Conservation (phyloP, 495 filamentous ascomycete species). For the Lasiosphaeria hispida region DNA sequence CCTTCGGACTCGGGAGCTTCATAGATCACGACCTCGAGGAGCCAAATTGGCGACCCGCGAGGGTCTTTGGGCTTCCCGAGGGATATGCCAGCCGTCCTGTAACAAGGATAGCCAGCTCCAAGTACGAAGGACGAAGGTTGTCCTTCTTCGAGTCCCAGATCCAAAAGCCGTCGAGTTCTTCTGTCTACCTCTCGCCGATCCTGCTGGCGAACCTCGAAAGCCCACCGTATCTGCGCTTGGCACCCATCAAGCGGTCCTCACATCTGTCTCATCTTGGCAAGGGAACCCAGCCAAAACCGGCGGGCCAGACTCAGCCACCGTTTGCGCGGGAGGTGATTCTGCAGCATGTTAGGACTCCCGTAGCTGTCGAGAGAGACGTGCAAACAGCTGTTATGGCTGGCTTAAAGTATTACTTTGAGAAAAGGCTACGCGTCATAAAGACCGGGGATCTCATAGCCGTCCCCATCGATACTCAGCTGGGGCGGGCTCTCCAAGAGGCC, state of each 20-base stretch:
- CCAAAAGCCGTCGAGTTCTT: conserved; percentile 50
- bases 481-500: conserved; percentile 67
- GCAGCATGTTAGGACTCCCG: conserved; percentile 83
- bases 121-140: conserved; percentile 46
- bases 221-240: conserved; percentile 70
- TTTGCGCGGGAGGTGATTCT: conserved; percentile 87
- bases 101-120: conserved; percentile 51
- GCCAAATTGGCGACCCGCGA: conserved; percentile 65
- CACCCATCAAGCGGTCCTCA: conserved; percentile 54
- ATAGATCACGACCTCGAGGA: conserved; percentile 48
- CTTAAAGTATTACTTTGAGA: conserved; percentile 82
- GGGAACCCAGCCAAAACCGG: conserved; percentile 47
- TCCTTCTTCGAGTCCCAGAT: conserved; percentile 57
- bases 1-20: conserved; percentile 54
- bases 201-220: conserved; percentile 79
- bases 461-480: conserved; percentile 77
- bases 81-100: conserved; percentile 54
- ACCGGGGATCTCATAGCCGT: conserved; percentile 85
- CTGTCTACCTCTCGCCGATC: conserved; percentile 79
- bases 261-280: conserved; percentile 34
- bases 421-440: conserved; percentile 71
- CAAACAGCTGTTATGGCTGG: conserved; percentile 80
- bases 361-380: conserved; percentile 78
- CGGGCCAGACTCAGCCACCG: conserved; percentile 63
- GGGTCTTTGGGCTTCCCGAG: conserved; percentile 84